A percentile compares a stretch with the other conserved stretches of the same genome.
Conservation (phyloP, 345 rosid species). For the Melaleuca quinquenervia region DNA sequence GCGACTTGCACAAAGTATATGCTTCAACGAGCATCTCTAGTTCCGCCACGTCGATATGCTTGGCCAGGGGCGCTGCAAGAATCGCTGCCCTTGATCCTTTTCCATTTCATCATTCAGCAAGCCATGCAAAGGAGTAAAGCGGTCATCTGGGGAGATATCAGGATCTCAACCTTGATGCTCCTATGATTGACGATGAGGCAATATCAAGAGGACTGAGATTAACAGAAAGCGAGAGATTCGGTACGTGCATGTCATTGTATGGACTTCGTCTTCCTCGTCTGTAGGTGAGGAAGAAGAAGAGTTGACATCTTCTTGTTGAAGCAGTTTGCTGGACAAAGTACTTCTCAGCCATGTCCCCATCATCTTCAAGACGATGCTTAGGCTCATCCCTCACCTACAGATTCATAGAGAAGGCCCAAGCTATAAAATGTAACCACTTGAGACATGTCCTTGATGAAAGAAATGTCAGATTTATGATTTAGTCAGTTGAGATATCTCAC, state of each 20-base stretch:
- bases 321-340: slow-evolving; percentile 22
- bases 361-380: slow-evolving; percentile 32
- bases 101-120: not conserved
- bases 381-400: slow-evolving; percentile 33
- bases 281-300: not conserved
- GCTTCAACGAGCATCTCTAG: slow-evolving; percentile 38
- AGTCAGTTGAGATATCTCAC: not conserved
- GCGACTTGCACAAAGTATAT: slow-evolving; percentile 31
- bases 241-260: not conserved
- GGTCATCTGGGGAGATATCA: not conserved
- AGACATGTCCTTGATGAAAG: not conserved
- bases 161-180: not conserved
- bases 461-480: not conserved
- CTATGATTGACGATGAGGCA: not conserved
- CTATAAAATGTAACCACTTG: not conserved
- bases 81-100: not conserved
- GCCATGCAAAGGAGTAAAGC: not conserved
- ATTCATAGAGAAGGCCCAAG: not conserved
- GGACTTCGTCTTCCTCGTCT: not conserved
- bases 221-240: not conserved
- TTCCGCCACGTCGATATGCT: slow-evolving; percentile 10
- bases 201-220: not conserved
- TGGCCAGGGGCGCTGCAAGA: not conserved
- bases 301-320: not conserved
- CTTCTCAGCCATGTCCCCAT: slow-evolving; percentile 40